Evolutionary conservation across 2,329 filamentous ascomycete genomes (phyloP), one percentile per base, ranked within the genome.

Genomic region (Fusarium pseudonygamai): DNA sequence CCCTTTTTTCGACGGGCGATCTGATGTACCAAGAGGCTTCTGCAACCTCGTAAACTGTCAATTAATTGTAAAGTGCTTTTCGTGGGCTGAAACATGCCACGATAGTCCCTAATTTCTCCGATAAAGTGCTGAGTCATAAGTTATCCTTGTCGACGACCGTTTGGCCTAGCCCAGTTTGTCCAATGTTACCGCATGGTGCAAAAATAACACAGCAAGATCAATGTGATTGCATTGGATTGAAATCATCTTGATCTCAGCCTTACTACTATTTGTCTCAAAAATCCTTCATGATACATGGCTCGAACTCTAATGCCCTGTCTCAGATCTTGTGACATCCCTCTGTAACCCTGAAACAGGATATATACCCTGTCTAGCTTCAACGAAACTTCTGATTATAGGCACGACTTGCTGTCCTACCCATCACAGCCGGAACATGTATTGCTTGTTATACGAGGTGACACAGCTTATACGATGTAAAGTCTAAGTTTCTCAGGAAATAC

Each of bases 71-170:
- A 47, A 16, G 16, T 7, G 3, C n/a, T 40, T 34, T 8, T n/a
- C 39, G 34, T 26, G 22, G 20, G 34, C 45, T 26, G 40, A 39
- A 28, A 55, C 55, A 20, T 16, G 47, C 18, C 30, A 42, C 6
- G 14, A 55, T 5, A 45, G 5, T 47, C 22, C 39, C 22, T 64
- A 4, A 32, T 39, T 34, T 67, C 20, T 26, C 26, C 22, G 5
- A 40, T n/a, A 5, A 2, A 16, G 24, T 50, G 43, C 60, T 67
- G 65, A 68, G 39, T 62, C 63, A 67, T 56, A 7, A 28, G 18
- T 14, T 45, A 15, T 26, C 22, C 24, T 7, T 24, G 40, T 10
- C 26, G 16, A 39, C 12, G 18, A 24, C 37, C 20, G 14, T 11
- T 26, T 28, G 30, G 22, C 37, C 20, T 55, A 39, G 20, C 50